Base-by-base conservation (phyloP, 768 basidiomycete species). In the Russula dissimulans region DNA sequence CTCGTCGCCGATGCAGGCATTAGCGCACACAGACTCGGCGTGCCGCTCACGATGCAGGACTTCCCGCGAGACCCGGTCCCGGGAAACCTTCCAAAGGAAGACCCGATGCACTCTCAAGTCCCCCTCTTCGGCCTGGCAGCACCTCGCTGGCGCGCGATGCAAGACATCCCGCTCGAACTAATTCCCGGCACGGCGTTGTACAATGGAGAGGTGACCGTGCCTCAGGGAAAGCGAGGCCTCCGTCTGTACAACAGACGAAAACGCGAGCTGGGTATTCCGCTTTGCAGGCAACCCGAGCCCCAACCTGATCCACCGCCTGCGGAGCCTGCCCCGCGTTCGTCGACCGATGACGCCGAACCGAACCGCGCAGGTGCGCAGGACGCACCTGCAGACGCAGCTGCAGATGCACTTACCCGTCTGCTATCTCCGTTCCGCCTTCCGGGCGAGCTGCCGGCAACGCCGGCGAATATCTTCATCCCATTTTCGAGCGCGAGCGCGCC, bases 141-240 rank as follows among this genome's bases (percentile, higher is more conserved):
- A 3, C 61, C 61, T 3, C 61, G 56, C 17, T 62, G 61, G 61
- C 61, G 61, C 14, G 29, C 22, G 10, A 42, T 34, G 22, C 51
- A 54, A 18, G 61, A 56, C 4, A 41, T 62, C 14, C 29, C 31
- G 32, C 39, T n/a, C 0, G 11, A 42, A 26, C 1, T 4, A 3
- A 1, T 3, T 0, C 49, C 60, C 15, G 48, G 54, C 54, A 46
- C 17, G 7, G 54, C 49, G 2, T 29, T 10, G 10, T 56, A 45
- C 43, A 9, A 48, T 8, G 59, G 48, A 15, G 43, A 51, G 10
- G 1, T 41, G 5, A 31, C 32, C 22, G 39, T 1, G 3, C 56
- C 61, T 12, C 0, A 0, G 26, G 56, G 38, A 0, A 32, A 34
- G 36, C 18, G 12, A 3, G 55, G 43, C 18, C 26, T 8, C 36